Percentiles rank a stretch among this genome's conserved stretches.
Conservation (phyloP, 352 stramenopile species). For the Phytophthora sp. region DNA sequence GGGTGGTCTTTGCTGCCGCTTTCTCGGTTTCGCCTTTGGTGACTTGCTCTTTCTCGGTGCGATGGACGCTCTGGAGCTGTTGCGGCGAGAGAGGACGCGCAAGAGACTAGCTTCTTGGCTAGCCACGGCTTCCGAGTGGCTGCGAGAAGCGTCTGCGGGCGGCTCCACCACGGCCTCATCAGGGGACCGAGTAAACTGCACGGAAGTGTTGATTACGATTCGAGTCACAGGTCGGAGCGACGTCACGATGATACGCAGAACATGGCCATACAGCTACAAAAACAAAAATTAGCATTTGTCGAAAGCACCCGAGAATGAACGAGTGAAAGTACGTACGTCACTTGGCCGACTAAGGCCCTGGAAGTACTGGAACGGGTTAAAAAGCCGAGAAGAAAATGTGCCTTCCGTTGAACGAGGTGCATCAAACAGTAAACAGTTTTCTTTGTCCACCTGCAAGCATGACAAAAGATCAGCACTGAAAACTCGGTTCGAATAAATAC, state of each 20-base stretch:
- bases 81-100: not conserved
- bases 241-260: constrained; percentile 51
- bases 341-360: constrained; percentile 41
- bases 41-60: not conserved
- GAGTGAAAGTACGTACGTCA: constrained; percentile 39
- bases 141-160: constrained; percentile 4
- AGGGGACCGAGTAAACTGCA: constrained; percentile 47
- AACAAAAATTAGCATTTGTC: not conserved
- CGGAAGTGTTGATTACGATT: constrained; percentile 61
- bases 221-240: constrained; percentile 44
- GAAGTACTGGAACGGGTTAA: constrained; percentile 55
- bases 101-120: constrained; percentile 3
- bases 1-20: not conserved
- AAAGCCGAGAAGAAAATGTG: constrained; percentile 21
- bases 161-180: constrained; percentile 20
- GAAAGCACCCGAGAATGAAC: not conserved
- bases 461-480: not conserved
- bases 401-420: not conserved
- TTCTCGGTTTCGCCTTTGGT: not conserved
- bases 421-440: constrained; percentile 57
- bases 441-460: constrained; percentile 37
- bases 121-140: not conserved
- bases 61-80: constrained; percentile 11
- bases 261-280: constrained; percentile 57
- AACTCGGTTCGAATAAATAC: not conserved